Conservation (phyloP, 257 asterid species). For the Plectranthus barbatus region DNA sequence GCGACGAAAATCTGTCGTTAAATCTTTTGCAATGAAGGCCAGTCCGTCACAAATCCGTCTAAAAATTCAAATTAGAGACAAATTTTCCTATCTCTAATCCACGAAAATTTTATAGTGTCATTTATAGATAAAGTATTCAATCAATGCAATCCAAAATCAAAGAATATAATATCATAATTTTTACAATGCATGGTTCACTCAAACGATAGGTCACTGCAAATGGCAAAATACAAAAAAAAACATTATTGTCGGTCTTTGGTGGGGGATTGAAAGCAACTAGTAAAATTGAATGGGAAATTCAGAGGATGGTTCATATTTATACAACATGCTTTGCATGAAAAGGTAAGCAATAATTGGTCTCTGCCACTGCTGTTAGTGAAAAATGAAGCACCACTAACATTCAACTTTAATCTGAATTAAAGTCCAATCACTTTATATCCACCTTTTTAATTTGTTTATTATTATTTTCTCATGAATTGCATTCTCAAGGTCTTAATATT, state of each 20-base stretch:
- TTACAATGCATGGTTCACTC: too few species aligned
- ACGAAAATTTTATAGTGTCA: too few species aligned
- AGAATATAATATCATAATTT: too few species aligned
- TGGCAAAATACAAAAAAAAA: background rate
- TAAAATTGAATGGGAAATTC: background rate
- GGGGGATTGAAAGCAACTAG: conserved; percentile 1
- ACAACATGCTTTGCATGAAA: background rate
- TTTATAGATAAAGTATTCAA: too few species aligned
- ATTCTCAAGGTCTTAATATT: background rate
- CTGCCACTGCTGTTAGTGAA: background rate
- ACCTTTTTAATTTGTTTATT: background rate
- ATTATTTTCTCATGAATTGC: too few species aligned
- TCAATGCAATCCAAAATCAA: too few species aligned
- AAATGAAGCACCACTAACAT: background rate
- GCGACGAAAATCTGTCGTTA: too few species aligned
- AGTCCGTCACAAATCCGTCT: too few species aligned
- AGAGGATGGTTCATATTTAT: background rate
- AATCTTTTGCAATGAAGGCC: too few species aligned
- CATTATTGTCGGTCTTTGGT: conserved; percentile 6
- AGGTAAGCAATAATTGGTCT: background rate
- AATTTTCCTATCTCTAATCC: too few species aligned
- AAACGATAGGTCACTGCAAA: background rate
- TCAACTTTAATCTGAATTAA: background rate
- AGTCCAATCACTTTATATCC: background rate
- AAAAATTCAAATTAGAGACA: too few species aligned